Evolutionary conservation across 305 asterid genomes (phyloP).

Genomic region (Solanum hybrid): DNA sequence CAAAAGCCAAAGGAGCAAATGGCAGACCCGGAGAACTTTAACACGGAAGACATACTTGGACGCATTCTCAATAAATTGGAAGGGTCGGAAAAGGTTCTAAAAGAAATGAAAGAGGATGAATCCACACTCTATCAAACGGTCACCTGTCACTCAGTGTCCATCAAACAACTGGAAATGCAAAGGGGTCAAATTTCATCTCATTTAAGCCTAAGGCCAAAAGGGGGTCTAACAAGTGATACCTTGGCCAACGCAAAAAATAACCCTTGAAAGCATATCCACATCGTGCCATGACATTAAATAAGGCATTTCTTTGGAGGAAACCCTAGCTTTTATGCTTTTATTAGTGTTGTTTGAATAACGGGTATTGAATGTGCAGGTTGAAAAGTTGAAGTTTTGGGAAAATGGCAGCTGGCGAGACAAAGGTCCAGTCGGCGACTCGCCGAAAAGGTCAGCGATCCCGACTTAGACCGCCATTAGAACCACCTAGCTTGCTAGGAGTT

Average conservation of each 20-base stretch:
- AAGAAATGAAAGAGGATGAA: not conserved
- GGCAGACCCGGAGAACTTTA: not conserved
- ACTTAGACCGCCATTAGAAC: not conserved
- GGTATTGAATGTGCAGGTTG: not conserved
- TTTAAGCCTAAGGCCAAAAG: not conserved
- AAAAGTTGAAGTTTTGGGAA: not conserved
- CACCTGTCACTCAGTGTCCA: not conserved
- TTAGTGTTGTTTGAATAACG: not conserved
- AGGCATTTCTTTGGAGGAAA: not conserved
- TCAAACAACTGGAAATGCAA: not conserved
- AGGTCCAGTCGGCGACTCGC: not conserved
- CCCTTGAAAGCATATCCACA: not conserved
- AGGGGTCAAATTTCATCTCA: not conserved
- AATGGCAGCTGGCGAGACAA: not conserved
- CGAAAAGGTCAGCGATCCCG: not conserved
- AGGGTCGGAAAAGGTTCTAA: not conserved
- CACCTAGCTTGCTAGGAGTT: not conserved
- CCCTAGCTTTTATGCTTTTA: not conserved
- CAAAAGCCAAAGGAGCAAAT: not conserved
- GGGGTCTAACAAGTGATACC: not conserved
- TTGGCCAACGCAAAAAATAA: not conserved
- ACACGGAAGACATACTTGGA: no score
- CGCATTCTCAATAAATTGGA: not conserved
- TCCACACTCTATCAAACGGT: not conserved
- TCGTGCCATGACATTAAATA: not conserved